Conservation (phyloP, 2,329 filamentous ascomycete genomes). For the Colletotrichum sp. region DNA sequence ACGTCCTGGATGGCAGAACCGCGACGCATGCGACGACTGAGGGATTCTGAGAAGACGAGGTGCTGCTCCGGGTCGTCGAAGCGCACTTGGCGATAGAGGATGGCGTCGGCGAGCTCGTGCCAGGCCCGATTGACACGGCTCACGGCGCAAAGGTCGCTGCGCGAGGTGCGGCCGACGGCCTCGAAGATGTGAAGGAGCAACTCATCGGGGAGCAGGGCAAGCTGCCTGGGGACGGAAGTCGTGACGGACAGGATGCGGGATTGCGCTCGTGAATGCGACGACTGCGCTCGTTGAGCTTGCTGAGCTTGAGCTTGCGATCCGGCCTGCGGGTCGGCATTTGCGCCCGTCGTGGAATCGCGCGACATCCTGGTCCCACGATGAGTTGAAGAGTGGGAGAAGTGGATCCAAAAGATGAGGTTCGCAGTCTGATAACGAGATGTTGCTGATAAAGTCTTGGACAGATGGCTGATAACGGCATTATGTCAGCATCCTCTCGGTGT, state of each 20-base stretch:
- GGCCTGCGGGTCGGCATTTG: background rate
- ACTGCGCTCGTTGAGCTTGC: background rate
- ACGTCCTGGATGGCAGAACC: slow-evolving; percentile 52
- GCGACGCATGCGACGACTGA: slow-evolving; percentile 48
- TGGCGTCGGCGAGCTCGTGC: slow-evolving; percentile 49
- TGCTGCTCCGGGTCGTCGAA: slow-evolving; percentile 54
- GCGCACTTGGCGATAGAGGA: slow-evolving; percentile 51
- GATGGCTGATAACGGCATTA: background rate
- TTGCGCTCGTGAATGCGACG: background rate
- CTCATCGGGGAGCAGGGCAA: slow-evolving; percentile 39
- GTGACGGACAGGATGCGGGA: background rate
- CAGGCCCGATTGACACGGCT: slow-evolving; percentile 47
- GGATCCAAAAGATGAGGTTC: background rate
- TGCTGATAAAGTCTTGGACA: background rate
- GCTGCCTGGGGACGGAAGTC: slow-evolving; percentile 15
- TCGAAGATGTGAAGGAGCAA: slow-evolving; percentile 46
- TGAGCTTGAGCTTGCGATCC: background rate
- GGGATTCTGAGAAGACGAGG: slow-evolving; percentile 52
- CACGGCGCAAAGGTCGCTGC: slow-evolving; percentile 46
- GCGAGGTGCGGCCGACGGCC: slow-evolving; percentile 31
- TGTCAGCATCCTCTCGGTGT: background rate
- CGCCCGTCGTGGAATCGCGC: background rate
- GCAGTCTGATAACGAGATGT: background rate
- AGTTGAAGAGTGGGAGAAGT: background rate
- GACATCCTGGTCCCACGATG: slow-evolving; percentile 7